Conservation (phyloP, 768 basidiomycete genomes). For the Lactarius quietus region DNA sequence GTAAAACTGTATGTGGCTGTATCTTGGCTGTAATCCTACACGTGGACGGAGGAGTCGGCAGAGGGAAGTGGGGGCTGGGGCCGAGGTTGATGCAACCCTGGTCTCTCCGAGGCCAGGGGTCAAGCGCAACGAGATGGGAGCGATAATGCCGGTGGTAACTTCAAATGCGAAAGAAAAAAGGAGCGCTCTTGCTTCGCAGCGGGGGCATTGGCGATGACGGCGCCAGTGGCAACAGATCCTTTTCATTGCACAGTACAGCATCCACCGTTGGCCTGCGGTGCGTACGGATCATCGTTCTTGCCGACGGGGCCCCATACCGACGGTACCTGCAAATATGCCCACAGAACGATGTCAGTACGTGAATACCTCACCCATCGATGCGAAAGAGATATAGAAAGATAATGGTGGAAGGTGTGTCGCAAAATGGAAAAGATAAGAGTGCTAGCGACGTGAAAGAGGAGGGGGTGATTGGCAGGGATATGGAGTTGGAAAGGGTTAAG, state of each 20-base stretch:
- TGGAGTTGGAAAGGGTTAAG: not conserved
- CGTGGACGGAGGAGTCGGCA: not conserved
- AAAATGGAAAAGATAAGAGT: not conserved
- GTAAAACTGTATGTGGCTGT: not conserved
- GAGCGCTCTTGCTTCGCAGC: not conserved
- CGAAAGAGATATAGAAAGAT: not conserved
- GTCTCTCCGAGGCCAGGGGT: not conserved
- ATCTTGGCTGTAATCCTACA: not conserved
- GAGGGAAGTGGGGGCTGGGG: not conserved
- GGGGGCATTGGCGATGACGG: not conserved
- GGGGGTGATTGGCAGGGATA: not conserved
- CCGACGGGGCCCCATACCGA: constrained; percentile 97
- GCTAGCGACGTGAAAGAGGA: not conserved
- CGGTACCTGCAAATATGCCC: constrained; percentile 57
- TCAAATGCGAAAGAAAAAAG: not conserved
- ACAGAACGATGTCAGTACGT: constrained; percentile 22
- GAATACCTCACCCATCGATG: not conserved
- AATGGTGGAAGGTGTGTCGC: not conserved
- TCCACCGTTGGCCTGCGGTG: constrained; percentile 41
- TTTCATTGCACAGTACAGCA: constrained; percentile 24
- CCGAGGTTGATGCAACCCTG: not conserved
- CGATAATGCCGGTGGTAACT: not conserved
- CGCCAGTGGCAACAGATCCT: not conserved
- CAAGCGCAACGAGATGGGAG: not conserved
- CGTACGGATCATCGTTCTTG: constrained; percentile 90